Evolutionary conservation across 352 stramenopile genomes (phyloP).

Genomic region (Phytophthora hybrid): DNA sequence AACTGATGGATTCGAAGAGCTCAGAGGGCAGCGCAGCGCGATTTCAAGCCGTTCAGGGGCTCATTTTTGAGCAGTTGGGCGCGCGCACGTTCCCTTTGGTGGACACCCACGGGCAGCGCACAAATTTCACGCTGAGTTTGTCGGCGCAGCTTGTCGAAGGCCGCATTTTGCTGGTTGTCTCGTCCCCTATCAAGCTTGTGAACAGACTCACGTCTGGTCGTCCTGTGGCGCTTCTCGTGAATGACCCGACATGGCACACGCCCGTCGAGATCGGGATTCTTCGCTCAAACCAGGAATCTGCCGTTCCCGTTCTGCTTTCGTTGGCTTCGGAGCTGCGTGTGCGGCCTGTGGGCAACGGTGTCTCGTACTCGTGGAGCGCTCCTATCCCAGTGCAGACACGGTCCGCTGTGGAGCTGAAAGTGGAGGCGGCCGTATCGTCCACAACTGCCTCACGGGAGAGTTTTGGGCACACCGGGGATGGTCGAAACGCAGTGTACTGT

Average conservation of each 20-base stretch:
- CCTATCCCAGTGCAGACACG: constrained; percentile 81
- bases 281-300: constrained; percentile 62
- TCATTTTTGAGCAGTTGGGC: constrained; percentile 84
- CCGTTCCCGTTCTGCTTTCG: constrained; percentile 75
- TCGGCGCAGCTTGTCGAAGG: constrained; percentile 78
- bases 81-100: constrained; percentile 72
- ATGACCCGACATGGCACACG: constrained; percentile 78
- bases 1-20: constrained; percentile 57
- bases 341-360: constrained; percentile 50
- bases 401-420: constrained; percentile 63
- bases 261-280: constrained; percentile 80
- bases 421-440: constrained; percentile 60
- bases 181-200: constrained; percentile 81
- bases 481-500: constrained; percentile 68
- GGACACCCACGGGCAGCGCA: constrained; percentile 56
- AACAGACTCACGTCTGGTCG: constrained; percentile 67
- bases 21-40: constrained; percentile 13
- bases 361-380: constrained; percentile 71
- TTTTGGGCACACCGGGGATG: constrained; percentile 24
- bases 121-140: constrained; percentile 69
- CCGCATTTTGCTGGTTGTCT: constrained; percentile 80
- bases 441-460: constrained; percentile 34
- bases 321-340: constrained; percentile 76
- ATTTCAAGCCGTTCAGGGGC: constrained; percentile 80
- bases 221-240: constrained; percentile 79